phyloP scores from a whole-genome alignment of 2,329 filamentous ascomycete genomes.

The Penicillium sumatraense region DNA sequence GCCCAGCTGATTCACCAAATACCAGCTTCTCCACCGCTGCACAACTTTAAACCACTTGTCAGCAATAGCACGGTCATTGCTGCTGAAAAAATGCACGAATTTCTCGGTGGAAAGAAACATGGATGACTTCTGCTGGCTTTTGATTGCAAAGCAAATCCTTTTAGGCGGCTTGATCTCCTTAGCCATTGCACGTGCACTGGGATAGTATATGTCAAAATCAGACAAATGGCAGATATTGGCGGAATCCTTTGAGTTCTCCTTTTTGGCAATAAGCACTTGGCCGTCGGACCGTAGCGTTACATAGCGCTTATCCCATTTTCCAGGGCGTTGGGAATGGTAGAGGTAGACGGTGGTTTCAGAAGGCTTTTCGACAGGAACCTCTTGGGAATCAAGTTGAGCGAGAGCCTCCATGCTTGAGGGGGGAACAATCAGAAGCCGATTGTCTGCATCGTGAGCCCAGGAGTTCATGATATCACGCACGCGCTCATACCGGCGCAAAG shows the following conservation, averaged over 20 bases:
- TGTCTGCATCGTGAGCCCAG: slow-evolving; percentile 83
- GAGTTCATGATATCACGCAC: slow-evolving; percentile 89
- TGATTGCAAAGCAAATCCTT: slow-evolving; percentile 82
- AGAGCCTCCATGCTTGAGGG: slow-evolving; percentile 56
- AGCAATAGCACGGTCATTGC: slow-evolving; percentile 71
- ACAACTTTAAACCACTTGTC: slow-evolving; percentile 72
- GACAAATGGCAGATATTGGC: slow-evolving; percentile 79
- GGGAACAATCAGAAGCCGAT: slow-evolving; percentile 71
- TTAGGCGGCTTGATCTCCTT: slow-evolving; percentile 82
- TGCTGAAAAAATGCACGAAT: slow-evolving; percentile 90
- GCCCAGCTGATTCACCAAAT: slow-evolving; percentile 74
- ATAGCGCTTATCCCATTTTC: slow-evolving; percentile 87
- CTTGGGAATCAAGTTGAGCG: slow-evolving; percentile 62
- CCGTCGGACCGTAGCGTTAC: slow-evolving; percentile 75
- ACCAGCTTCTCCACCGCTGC: slow-evolving; percentile 90
- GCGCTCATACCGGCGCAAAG: slow-evolving; percentile 82
- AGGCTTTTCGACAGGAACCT: slow-evolving; percentile 68
- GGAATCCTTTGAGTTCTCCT: slow-evolving; percentile 69
- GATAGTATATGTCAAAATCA: slow-evolving; percentile 89
- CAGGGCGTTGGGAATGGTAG: slow-evolving; percentile 78
- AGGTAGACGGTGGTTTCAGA: slow-evolving; percentile 70
- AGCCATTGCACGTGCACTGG: slow-evolving; percentile 68
- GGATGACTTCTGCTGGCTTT: slow-evolving; percentile 85
- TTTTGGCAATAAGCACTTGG: slow-evolving; percentile 74
- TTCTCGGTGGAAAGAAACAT: slow-evolving; percentile 83